Base-by-base conservation (phyloP, 371 early-diverging fungal genomes). In the Dichotomocladium elegans region DNA sequence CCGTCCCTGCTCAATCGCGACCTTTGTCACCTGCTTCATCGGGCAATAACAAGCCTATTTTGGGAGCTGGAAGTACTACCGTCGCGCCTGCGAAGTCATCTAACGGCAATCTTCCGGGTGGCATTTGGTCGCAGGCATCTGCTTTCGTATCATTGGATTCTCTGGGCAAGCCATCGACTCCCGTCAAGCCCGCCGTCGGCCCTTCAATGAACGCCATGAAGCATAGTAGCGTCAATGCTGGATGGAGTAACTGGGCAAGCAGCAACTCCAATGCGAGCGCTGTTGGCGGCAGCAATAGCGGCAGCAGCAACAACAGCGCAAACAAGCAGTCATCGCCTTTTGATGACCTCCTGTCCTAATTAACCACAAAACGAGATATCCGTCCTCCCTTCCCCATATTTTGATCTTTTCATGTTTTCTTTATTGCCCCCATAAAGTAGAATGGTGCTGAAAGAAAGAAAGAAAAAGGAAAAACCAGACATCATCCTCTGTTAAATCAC, bases 191-290 rank as follows among this genome's bases (percentile, higher is more conserved):
- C 37, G 51, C 70, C 28, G 25, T 53, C 10, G 83, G 81, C 0
- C 79, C 79, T 14, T 83, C 83, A 8, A 83, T 83, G 80, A 83
- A 83, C 25, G 63, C 83, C 3, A 55, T 83, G 63, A 80, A 78
- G 48, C 67, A 56, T 46, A 70, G 64, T 2, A 70, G 64, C 49
- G 55, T 60, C 3, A 60, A 60, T 50, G 60, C 74, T 11, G 61
- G 65, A 28, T 76, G 78, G 78, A 66, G 59, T 19, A 59, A 64
- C 19, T 75, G 72, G 72, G 78, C 78, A 19, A 34, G 53, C 14
- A 50, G 53, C 28, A 56, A 56, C 41, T 47, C 47, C 27, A 56
- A 51, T 19, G 51, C 55, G 10, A 25, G 33, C 5, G 19, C 51
- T 24, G 41, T 19, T 21, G 24, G 43, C 43, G 28, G 0, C 40